Conservation (phyloP, 192 early-diverging fungal species). For the Rhizophagus clarus region DNA sequence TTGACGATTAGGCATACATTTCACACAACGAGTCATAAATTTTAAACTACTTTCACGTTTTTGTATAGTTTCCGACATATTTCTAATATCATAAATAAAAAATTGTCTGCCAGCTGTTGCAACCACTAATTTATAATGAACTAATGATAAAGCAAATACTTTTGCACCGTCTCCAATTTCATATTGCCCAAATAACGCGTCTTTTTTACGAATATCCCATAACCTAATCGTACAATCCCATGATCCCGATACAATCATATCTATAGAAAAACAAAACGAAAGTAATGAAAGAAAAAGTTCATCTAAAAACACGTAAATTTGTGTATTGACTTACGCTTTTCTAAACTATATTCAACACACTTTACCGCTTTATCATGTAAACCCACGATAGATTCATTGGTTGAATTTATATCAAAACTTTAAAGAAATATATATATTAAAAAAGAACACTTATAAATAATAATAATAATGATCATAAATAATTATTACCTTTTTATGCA, state of each 20-base stretch:
- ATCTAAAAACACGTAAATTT: background rate
- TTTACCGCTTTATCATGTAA: conserved; percentile 79
- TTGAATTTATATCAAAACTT: conserved; percentile 68
- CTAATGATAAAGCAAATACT: conserved; percentile 82
- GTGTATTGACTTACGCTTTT: conserved; percentile 41
- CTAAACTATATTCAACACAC: conserved; percentile 61
- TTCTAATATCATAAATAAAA: conserved; percentile 84
- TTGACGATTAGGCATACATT: conserved; percentile 83
- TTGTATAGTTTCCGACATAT: conserved; percentile 74
- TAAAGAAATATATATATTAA: background rate
- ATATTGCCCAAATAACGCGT: conserved; percentile 43
- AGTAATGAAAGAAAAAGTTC: background rate
- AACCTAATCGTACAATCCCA: conserved; percentile 89
- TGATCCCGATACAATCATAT: conserved; percentile 76
- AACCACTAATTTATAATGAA: conserved; percentile 73
- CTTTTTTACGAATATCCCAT: conserved; percentile 70
- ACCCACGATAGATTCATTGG: conserved; percentile 64
- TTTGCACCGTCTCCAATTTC: conserved; percentile 60
- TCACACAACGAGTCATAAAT: conserved; percentile 84
- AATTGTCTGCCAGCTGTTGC: conserved; percentile 80
- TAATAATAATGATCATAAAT: background rate
- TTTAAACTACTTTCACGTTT: conserved; percentile 80
- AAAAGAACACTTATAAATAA: background rate
- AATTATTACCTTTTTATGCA: conserved; percentile 59
- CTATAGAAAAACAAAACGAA: conserved; percentile 35